Conservation (phyloP, 352 stramenopile genomes). For the Phytopythium helicoides region DNA sequence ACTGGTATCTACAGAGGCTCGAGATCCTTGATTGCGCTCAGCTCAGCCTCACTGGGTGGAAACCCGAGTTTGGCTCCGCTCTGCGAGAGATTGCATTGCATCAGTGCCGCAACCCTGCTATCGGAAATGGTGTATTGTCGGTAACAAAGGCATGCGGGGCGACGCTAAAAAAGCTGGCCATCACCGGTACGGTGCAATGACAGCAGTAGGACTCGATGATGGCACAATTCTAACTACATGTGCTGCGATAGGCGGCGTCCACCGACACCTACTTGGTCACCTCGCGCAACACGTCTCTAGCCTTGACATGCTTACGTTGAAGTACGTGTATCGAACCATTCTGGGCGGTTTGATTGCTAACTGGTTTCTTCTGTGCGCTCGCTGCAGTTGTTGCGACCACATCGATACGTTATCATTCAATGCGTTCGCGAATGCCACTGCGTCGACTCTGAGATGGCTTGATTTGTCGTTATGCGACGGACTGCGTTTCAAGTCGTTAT, state of each 20-base stretch:
- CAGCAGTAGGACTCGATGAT: too few relatives aligned
- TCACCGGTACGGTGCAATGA: slow-evolving; percentile 33
- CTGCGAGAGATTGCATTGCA: slow-evolving; percentile 46
- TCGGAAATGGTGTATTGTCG: slow-evolving; percentile 24
- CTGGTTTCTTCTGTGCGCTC: too few relatives aligned
- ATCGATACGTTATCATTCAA: slow-evolving; percentile 25
- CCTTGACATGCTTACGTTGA: background rate
- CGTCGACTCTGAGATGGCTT: slow-evolving; percentile 35
- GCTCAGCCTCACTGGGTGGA: slow-evolving; percentile 45
- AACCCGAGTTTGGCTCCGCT: slow-evolving; percentile 10
- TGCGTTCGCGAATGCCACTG: slow-evolving; percentile 24
- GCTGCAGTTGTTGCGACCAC: slow-evolving; percentile 23
- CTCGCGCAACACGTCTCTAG: too few relatives aligned
- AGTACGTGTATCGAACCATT: too few relatives aligned
- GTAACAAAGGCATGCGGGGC: slow-evolving; percentile 36
- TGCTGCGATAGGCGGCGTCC: too few relatives aligned
- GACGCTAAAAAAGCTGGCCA: slow-evolving; percentile 31
- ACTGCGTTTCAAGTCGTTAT: slow-evolving; percentile 28
- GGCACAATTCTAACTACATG: background rate
- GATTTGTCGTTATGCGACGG: slow-evolving; percentile 53
- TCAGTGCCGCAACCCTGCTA: slow-evolving; percentile 50
- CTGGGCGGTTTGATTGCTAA: too few relatives aligned
- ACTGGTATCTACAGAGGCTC: slow-evolving; percentile 31
- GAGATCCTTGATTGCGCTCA: slow-evolving; percentile 58
- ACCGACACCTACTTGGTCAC: too few relatives aligned